A percentile compares a stretch with the other conserved stretches of the same genome.
These are phyloP conservation scores for Paramecium sexaurelia DNA, from an alignment of 73 alveolate species.

Conservation along the genomic window DNA sequence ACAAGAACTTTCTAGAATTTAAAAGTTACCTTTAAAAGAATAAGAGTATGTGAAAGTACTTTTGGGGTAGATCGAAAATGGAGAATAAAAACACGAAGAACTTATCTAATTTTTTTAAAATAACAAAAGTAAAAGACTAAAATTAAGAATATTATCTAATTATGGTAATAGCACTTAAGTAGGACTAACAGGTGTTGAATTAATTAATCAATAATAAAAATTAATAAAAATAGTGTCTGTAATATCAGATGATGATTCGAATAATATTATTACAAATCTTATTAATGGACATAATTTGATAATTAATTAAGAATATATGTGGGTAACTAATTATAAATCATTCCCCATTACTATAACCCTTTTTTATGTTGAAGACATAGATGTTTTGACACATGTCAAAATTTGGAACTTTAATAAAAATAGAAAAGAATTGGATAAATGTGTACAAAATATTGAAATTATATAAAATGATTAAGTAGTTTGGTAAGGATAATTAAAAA, in stretches of 20 bases:
- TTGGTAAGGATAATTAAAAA: slow-evolving; percentile 60
- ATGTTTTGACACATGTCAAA: slow-evolving; percentile 58
- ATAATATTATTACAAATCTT: slow-evolving; percentile 62
- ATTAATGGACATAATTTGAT: slow-evolving; percentile 71
- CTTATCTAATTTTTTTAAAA: background rate
- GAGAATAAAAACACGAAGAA: slow-evolving; percentile 15
- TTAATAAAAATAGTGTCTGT: slow-evolving; percentile 63
- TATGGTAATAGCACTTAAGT: slow-evolving; percentile 69
- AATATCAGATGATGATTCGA: slow-evolving; percentile 64
- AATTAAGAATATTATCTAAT: slow-evolving; percentile 70
- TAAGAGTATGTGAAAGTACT: background rate
- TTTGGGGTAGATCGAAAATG: background rate
- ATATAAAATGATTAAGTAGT: slow-evolving; percentile 27
- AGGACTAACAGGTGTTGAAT: slow-evolving; percentile 77
- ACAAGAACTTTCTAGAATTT: background rate
- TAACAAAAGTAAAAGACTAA: slow-evolving; percentile 6
- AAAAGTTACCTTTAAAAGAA: background rate
- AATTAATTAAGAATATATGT: slow-evolving; percentile 73
- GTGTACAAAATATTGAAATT: slow-evolving; percentile 69
- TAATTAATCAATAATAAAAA: slow-evolving; percentile 26
- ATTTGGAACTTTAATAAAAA: slow-evolving; percentile 78
- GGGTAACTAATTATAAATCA: slow-evolving; percentile 59
- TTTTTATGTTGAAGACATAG: background rate
- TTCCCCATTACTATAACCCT: slow-evolving; percentile 53
- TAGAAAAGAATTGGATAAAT: slow-evolving; percentile 69